Base-by-base conservation (phyloP, 2,329 filamentous ascomycete species). In the Paracoccidioides lutzii region DNA sequence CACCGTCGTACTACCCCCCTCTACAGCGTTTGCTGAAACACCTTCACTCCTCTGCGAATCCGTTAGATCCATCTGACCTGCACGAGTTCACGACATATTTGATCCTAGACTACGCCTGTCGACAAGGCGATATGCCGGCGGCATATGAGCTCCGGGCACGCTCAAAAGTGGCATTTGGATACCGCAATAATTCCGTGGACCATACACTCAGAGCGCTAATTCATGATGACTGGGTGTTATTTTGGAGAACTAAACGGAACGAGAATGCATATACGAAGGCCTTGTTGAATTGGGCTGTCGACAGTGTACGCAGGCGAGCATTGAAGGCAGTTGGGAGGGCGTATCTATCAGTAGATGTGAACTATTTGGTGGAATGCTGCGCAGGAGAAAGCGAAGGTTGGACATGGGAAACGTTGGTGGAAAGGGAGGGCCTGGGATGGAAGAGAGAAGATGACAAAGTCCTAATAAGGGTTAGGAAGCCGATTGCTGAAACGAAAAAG, bases 1-100 rank as follows among this genome's bases (percentile, higher is more conserved):
- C 85, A 62, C 88, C 95, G 62, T 90, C 90, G 1, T 98, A 97
- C 69, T 85, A 91, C 60, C 89, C 91, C 0, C 89, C 91, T 1
- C 81, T 97, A 28, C 79, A 87, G 42, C 83, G 95, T 63, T 79
- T 96, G 2, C 76, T 98, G 10, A 79, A 83, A 46, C 73, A 74
- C 6, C 83, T 97, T 59, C 87, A 94, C 63, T 68, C 69, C 6
- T 75, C 78, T 0, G 69, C 76, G 2, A 80, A 83, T 52, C 83
- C 84, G 3, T 80, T 97, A 22, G 82, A 85, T 0, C 74, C 77
- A 2, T 76, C 85, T 5, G 90, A 95, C 66, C 72, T 89, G 3
- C 81, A 84, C 51, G 93, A 97, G 64, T 85, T 94, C 53, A 81
- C 83, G 2, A 81, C 82, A 37, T 95, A 95, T 65, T 78, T 89